phyloP scores from a whole-genome alignment of 2,329 filamentous ascomycete genomes.

The Aspergillus sp. region DNA sequence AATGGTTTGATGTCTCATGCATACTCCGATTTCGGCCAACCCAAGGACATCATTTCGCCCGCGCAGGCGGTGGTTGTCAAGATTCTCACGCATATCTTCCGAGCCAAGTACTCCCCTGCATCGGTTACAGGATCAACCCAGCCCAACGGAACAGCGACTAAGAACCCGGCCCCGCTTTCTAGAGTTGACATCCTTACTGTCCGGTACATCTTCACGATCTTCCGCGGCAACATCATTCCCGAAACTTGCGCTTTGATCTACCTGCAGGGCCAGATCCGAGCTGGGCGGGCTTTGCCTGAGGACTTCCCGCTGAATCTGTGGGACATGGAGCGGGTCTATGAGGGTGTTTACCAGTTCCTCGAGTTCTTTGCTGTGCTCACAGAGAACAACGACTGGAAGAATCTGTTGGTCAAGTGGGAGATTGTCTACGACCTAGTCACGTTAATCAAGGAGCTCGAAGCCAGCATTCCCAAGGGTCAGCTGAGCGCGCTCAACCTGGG shows the following conservation, averaged over 20 bases:
- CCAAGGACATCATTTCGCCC: slow-evolving; percentile 94
- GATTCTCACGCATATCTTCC: slow-evolving; percentile 85
- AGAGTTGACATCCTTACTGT: slow-evolving; percentile 67
- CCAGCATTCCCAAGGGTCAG: slow-evolving; percentile 80
- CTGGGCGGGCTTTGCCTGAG: slow-evolving; percentile 70
- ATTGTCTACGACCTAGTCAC: slow-evolving; percentile 85
- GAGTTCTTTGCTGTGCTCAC: slow-evolving; percentile 90
- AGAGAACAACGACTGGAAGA: slow-evolving; percentile 79
- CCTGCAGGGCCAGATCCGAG: slow-evolving; percentile 84
- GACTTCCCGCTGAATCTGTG: slow-evolving; percentile 94
- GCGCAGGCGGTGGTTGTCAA: slow-evolving; percentile 92
- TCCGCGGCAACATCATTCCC: slow-evolving; percentile 87
- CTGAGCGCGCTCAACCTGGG: slow-evolving; percentile 50
- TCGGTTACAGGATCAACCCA: slow-evolving; percentile 49
- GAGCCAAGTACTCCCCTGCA: slow-evolving; percentile 58
- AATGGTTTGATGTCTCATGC: slow-evolving; percentile 88
- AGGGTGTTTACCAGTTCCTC: slow-evolving; percentile 89
- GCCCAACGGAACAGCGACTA: slow-evolving; percentile 51
- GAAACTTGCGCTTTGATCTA: slow-evolving; percentile 95
- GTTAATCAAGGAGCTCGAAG: slow-evolving; percentile 81
- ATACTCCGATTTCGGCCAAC: slow-evolving; percentile 86
- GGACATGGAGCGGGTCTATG: slow-evolving; percentile 97
- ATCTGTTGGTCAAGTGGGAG: slow-evolving; percentile 88
- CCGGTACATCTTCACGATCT: slow-evolving; percentile 89
- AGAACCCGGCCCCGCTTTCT: slow-evolving; percentile 58